Conservation (phyloP, 345 rosid genomes). For the Rhizophora apiculata region DNA sequence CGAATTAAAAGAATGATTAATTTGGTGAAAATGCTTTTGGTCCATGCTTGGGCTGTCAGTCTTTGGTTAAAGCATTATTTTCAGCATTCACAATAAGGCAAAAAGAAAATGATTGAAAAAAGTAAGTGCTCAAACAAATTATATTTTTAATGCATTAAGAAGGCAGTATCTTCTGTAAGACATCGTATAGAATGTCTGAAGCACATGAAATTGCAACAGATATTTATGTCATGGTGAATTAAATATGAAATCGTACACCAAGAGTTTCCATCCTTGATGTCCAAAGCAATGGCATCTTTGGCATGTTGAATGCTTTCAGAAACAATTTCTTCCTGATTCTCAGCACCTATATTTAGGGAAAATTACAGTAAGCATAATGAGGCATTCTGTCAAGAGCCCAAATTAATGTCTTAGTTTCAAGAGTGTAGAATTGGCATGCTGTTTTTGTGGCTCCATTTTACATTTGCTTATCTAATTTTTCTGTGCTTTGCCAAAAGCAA, state of each 20-base stretch:
- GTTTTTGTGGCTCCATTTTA: background rate
- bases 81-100: too few relatives aligned
- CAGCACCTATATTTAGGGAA: slow-evolving; percentile 39
- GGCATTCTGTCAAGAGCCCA: background rate
- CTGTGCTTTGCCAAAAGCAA: too few relatives aligned
- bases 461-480: too few relatives aligned
- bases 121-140: background rate
- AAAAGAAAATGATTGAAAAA: background rate
- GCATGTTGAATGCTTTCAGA: slow-evolving; percentile 71
- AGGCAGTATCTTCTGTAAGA: background rate
- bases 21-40: too few relatives aligned
- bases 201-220: slow-evolving; percentile 1
- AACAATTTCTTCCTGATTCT: slow-evolving; percentile 51
- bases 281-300: slow-evolving; percentile 65
- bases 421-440: background rate
- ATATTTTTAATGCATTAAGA: background rate
- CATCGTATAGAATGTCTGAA: background rate
- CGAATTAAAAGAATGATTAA: too few relatives aligned
- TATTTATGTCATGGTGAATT: background rate
- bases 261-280: slow-evolving; percentile 73
- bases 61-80: too few relatives aligned
- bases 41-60: too few relatives aligned
- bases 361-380: slow-evolving; percentile 6
- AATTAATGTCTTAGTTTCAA: background rate
- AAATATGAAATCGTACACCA: slow-evolving; percentile 56